Evolutionary conservation across 306 rosid species (phyloP).

Genomic region (Fagus crenata): DNA sequence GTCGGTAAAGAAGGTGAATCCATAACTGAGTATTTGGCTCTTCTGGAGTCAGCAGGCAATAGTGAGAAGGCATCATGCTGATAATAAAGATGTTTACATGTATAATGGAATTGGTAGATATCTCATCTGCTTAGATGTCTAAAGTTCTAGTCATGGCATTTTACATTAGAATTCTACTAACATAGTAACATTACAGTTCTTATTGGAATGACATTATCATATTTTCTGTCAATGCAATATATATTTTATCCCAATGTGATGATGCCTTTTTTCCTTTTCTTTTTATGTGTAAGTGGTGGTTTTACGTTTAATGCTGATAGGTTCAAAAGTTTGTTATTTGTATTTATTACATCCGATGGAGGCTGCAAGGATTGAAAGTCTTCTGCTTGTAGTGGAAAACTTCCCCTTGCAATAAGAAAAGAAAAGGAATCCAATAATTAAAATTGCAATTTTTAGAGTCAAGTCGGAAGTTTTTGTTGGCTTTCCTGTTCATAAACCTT

Average conservation of each 20-base stretch:
- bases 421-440: no score
- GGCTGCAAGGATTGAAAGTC: no score
- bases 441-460: no score
- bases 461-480: no score
- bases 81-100: conserved; percentile 30
- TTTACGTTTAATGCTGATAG: no score
- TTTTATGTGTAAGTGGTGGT: background rate
- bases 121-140: background rate
- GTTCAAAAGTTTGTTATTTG: no score
- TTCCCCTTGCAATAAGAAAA: no score
- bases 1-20: conserved; percentile 65
- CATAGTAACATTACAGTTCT: background rate
- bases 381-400: no score
- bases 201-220: background rate
- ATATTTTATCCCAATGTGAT: background rate
- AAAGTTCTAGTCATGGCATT: background rate
- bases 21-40: conserved; percentile 67
- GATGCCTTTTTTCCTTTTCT: background rate
- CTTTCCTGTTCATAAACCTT: no score
- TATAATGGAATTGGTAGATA: conserved; percentile 20
- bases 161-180: background rate
- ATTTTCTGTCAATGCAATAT: background rate
- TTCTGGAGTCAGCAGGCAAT: conserved; percentile 48
- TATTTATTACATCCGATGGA: no score
- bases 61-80: conserved; percentile 18